Base-by-base conservation (phyloP, 139 green algal genomes). In the Volvox reticuliferus region DNA sequence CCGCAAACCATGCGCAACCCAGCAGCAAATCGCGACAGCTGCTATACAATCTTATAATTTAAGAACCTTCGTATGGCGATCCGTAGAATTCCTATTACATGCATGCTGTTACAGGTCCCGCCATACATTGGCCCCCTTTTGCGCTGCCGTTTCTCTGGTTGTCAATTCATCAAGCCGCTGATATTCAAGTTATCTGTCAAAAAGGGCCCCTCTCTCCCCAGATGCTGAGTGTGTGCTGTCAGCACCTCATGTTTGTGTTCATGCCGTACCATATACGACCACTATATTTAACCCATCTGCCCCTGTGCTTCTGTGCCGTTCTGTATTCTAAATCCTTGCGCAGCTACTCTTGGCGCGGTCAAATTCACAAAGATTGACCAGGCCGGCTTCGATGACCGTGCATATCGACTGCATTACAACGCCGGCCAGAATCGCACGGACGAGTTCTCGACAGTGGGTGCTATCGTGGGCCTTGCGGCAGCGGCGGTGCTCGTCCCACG, bases 391-490 rank as follows among this genome's bases (percentile, higher is more conserved):
- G 90, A 94, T 71, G 95, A 97, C 86, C 91, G 95, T 3, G 93
- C 94, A 2, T 97, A 96, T 89, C 88, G 94, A 26, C 91, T 97
- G 67, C 92, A 96, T 80, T 96, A 95, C 80, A 96, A 96, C 89
- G 55, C 89, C 30, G 63, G 80, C 21, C 85, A 78, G 67, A 75
- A 88, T 33, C 75, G 75, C 73, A 61, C 33, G 65, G 71, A 85
- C 83, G 79, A 33, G 32, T 89, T 88, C 83, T 85, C 80, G 2
- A 17, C 32, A 9, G 86, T 33, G 1, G 85, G 76, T 6, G 50
- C 67, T 14, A 9, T 88, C 19, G 1, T 92, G 32, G 88, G 90
- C 26, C 55, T 89, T 19, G 88, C 79, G 18, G 86, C 90, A 33
- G 87, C 86, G 2, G 90, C 90, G 12, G 44, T 91, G 21, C 65